Evolutionary conservation across 345 rosid species (phyloP).

Genomic region (Melaleuca quinquenervia): DNA sequence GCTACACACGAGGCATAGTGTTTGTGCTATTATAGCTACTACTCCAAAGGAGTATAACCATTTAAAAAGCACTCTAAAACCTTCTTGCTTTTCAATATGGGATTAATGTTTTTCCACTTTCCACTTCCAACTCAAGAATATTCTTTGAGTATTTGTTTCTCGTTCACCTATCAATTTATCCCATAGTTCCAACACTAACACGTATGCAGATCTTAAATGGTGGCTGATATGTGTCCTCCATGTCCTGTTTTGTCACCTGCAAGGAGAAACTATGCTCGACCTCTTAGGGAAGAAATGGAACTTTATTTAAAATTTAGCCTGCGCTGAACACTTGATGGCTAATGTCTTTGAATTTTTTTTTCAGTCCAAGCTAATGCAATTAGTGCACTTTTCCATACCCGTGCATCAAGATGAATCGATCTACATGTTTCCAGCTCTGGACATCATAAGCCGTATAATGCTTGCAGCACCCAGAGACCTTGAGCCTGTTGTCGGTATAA

Average conservation of each 20-base stretch:
- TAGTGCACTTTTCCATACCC: conserved; percentile 1
- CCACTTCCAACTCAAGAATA: no score
- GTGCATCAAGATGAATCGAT: conserved; percentile 28
- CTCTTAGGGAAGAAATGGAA: not conserved
- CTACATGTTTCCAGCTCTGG: conserved; percentile 24
- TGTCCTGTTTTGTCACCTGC: conserved; percentile 32
- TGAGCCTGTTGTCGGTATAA: conserved; percentile 9
- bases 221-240: conserved; percentile 36
- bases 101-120: no score
- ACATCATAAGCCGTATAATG: conserved; percentile 41
- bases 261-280: not conserved
- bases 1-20: no score
- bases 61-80: no score
- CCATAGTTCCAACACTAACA: no score
- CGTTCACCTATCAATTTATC: no score
- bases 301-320: not conserved
- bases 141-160: no score
- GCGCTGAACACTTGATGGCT: not conserved
- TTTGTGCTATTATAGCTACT: no score
- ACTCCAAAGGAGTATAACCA: no score
- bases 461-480: conserved; percentile 36
- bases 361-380: not conserved
- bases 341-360: not conserved
- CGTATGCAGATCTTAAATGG: conserved; percentile 31
- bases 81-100: no score